Evolutionary conservation across 1,139 yeast species (phyloP), one percentile per base, ranked within the genome.

Genomic region (Candida frijolesensis): DNA sequence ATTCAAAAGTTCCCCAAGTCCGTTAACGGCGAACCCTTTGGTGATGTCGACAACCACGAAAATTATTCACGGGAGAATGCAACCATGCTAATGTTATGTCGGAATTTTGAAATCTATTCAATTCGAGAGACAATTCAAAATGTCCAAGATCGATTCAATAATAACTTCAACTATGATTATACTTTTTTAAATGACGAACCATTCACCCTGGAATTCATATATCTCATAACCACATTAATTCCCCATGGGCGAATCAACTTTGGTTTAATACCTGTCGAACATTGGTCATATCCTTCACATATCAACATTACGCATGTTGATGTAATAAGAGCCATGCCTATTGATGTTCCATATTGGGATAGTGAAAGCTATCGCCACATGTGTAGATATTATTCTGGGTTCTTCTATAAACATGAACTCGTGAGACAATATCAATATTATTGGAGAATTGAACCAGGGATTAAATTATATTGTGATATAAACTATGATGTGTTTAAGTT

Each of bases 71-170:
- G 58, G 44, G 62, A 57, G 46, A 60, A 60, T 47, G 95, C 94
- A 4, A 84, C 92, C 0, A 82, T 89, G 59, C 84, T 89, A 50
- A 80, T 91, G 9, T 68, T 90, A 50, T 92, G 89, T 38, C 75
- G 95, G 56, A 88, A 89, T 65, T 64, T 72, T 12, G 96, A 90
- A 57, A 63, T 89, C 33, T 74, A 75, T 64, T 79, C 75, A 6
- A 68, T 89, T 50, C 64, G 85, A 15, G 76, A 73, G 46, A 82
- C 95, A 4, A 82, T 89, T 44, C 77, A 81, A 50, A 74, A 80
- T 46, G 79, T 88, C 35, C 92, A 89, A 68, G 85, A 82, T 60
- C 76, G 94, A 45, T 89, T 89, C 71, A 89, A 89, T 68, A 62
- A 71, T 34, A 69, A 79, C 50, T 86, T 67, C 65, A 55, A 66